Percentiles rank a stretch among this genome's conserved stretches.
Evolutionary conservation across 1,284 basidiomycete genomes (phyloP).

Genomic region (Veloboletus limbatus): DNA sequence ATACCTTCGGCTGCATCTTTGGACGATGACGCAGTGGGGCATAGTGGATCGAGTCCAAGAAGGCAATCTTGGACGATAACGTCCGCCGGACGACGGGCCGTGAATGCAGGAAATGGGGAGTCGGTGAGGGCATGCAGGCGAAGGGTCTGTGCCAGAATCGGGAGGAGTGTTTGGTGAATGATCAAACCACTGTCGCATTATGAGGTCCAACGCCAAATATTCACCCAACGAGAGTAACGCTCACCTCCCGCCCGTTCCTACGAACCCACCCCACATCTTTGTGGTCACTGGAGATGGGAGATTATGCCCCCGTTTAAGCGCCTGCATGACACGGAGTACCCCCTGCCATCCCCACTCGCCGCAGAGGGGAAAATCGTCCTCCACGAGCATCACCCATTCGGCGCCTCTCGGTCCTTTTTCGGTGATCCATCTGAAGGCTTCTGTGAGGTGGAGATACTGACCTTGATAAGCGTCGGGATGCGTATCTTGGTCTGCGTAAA

Average conservation of each 20-base stretch:
- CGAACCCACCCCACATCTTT: slow-evolving; percentile 35
- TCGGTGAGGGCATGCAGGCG: slow-evolving; percentile 31
- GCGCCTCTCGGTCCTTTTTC: slow-evolving; percentile 17
- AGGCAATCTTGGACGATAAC: slow-evolving; percentile 44
- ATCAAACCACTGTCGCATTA: slow-evolving; percentile 36
- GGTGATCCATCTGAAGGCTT: slow-evolving; percentile 38
- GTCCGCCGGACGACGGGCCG: slow-evolving; percentile 36
- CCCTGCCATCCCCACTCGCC: slow-evolving; percentile 34
- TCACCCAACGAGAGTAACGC: not conserved
- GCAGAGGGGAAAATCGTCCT: slow-evolving; percentile 45
- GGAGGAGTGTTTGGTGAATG: slow-evolving; percentile 37
- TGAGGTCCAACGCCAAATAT: slow-evolving; percentile 9
- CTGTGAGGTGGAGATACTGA: slow-evolving; percentile 41
- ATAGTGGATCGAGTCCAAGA: slow-evolving; percentile 37
- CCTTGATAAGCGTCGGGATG: slow-evolving; percentile 32
- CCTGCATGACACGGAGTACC: slow-evolving; percentile 34
- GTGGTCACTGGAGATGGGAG: slow-evolving; percentile 16
- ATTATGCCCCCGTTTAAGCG: slow-evolving; percentile 28
- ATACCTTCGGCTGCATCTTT: not conserved
- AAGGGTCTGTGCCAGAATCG: slow-evolving; percentile 33
- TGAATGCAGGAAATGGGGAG: slow-evolving; percentile 30
- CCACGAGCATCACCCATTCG: slow-evolving; percentile 43
- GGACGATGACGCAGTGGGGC: slow-evolving; percentile 21
- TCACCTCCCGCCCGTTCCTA: slow-evolving; percentile 43
- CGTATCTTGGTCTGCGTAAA: slow-evolving; percentile 35